phyloP scores from a whole-genome alignment of 805 yeast genomes.

The Kregervanrija pseudodelftensis region DNA sequence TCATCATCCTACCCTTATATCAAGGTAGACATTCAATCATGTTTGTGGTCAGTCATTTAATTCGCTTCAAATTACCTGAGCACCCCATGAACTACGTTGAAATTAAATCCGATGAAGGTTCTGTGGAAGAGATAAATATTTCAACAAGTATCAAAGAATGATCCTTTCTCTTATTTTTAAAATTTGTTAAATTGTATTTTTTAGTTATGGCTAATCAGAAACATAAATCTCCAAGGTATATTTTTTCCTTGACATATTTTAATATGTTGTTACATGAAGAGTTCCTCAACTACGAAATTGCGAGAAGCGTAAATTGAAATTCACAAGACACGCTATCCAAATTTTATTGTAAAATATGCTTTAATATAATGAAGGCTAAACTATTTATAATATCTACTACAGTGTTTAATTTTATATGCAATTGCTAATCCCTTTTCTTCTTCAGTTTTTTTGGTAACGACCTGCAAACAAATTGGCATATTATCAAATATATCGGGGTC shows the following conservation, averaged over 20 bases:
- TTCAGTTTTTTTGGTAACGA: constrained; percentile 50
- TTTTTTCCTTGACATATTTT: too few species aligned
- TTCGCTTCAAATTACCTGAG: constrained; percentile 5
- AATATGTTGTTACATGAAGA: too few species aligned
- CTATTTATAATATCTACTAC: background rate
- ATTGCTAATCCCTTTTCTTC: constrained; percentile 45
- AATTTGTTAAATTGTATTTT: too few species aligned
- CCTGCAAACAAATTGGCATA: constrained; percentile 57
- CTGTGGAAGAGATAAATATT: too few species aligned
- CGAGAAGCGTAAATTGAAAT: too few species aligned
- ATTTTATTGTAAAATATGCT: too few species aligned
- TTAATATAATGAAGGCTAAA: background rate
- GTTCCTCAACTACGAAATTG: too few species aligned
- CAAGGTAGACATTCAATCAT: constrained; percentile 23
- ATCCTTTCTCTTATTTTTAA: too few species aligned
- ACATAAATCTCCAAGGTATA: too few species aligned
- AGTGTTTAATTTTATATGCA: constrained; percentile 5
- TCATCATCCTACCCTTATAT: constrained; percentile 31
- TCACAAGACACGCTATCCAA: too few species aligned
- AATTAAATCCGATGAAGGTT: background rate
- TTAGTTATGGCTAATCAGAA: too few species aligned
- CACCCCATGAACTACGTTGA: constrained; percentile 4
- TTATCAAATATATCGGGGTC: constrained; percentile 44
- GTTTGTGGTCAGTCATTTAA: constrained; percentile 5
- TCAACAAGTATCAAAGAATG: too few species aligned